Conservation (phyloP, 371 early-diverging fungal species). For the Rhizomucor miehei region DNA sequence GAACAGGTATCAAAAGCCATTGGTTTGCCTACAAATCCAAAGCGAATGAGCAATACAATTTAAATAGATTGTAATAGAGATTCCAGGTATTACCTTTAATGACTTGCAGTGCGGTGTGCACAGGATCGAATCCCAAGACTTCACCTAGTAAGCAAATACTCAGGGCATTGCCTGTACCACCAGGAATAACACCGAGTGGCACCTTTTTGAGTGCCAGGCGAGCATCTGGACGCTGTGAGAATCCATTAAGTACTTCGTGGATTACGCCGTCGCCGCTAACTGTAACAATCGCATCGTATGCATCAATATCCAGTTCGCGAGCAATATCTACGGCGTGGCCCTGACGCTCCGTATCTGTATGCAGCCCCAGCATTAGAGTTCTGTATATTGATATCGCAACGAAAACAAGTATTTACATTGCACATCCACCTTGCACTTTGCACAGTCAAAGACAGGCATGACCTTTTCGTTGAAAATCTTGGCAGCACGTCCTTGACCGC, state of each 20-base stretch:
- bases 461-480: slow-evolving; percentile 58
- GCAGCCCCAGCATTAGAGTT: no score
- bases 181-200: slow-evolving; percentile 66
- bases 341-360: slow-evolving; percentile 57
- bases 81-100: slow-evolving; percentile 54
- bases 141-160: slow-evolving; percentile 56
- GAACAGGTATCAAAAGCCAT: slow-evolving; percentile 63
- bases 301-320: slow-evolving; percentile 45
- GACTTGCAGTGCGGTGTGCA: slow-evolving; percentile 49
- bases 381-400: not conserved
- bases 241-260: slow-evolving; percentile 78
- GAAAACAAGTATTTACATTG: slow-evolving; percentile 39
- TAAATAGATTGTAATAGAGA: not conserved
- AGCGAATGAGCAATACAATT: not conserved
- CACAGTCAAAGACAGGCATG: slow-evolving; percentile 63
- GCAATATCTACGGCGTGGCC: slow-evolving; percentile 71
- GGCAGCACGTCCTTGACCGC: slow-evolving; percentile 68
- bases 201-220: slow-evolving; percentile 45
- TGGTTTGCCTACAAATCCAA: slow-evolving; percentile 19
- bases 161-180: slow-evolving; percentile 61
- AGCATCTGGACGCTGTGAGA: slow-evolving; percentile 66
- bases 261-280: slow-evolving; percentile 82
- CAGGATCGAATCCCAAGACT: slow-evolving; percentile 45
- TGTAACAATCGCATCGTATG: slow-evolving; percentile 61
- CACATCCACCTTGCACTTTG: slow-evolving; percentile 56